Evolutionary conservation across 768 basidiomycete species (phyloP).

Genomic region (Ephemerocybe angulata): DNA sequence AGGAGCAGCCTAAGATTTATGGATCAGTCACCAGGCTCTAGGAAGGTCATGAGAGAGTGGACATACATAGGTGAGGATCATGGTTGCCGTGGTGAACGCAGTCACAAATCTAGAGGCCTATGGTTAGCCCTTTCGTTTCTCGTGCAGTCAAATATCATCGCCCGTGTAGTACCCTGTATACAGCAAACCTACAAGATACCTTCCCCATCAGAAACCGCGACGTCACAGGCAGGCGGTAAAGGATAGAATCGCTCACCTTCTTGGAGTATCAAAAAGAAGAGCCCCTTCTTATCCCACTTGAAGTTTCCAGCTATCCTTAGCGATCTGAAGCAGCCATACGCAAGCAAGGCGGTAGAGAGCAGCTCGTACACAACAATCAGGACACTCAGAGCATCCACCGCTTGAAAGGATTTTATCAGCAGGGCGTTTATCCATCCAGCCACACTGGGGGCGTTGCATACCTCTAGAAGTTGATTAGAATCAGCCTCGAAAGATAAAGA

Average conservation of each 20-base stretch:
- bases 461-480: background rate
- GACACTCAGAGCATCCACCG: background rate
- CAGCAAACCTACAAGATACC: background rate
- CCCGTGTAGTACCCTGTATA: constrained; percentile 1
- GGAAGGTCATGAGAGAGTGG: no score
- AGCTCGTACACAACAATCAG: background rate
- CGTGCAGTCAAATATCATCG: no score
- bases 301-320: background rate
- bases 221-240: background rate
- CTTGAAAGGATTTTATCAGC: background rate
- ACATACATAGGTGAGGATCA: constrained; percentile 10
- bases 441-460: background rate
- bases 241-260: background rate
- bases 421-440: background rate
- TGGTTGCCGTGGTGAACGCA: constrained; percentile 5
- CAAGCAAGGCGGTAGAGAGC: background rate
- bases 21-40: background rate
- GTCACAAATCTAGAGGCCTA: constrained; percentile 4
- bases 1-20: background rate
- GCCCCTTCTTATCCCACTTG: background rate
- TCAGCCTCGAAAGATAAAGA: background rate
- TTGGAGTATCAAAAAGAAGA: background rate
- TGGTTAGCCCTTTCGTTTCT: background rate
- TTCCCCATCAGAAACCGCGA: background rate
- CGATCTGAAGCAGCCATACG: background rate